Percentiles rank a stretch among this genome's conserved stretches.
phyloP scores from a whole-genome alignment of 371 early-diverging fungal species.

The Zopfochytrium polystomum region DNA sequence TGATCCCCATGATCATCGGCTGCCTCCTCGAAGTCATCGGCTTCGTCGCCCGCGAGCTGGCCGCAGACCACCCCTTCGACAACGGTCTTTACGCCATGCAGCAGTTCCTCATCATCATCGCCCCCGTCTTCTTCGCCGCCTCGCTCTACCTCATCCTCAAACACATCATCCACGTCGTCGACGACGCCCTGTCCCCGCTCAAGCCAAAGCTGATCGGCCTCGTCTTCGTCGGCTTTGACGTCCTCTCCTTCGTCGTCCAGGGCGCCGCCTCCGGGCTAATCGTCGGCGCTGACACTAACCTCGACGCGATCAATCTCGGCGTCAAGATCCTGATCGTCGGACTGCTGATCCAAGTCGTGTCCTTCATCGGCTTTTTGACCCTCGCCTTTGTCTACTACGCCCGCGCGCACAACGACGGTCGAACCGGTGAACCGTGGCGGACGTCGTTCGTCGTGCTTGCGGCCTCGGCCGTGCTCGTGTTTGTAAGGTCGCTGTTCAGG shows the following conservation, averaged over 20 bases:
- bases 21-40: constrained; percentile 11
- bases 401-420: not conserved
- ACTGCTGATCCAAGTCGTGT: constrained; percentile 16
- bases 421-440: not conserved
- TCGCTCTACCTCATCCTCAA: constrained; percentile 13
- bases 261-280: constrained; percentile 9
- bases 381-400: constrained; percentile 6
- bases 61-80: constrained; percentile 4
- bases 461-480: not conserved
- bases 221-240: too few relatives aligned
- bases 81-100: constrained; percentile 6
- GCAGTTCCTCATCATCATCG: constrained; percentile 12
- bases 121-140: too few relatives aligned
- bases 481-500: constrained; percentile 6
- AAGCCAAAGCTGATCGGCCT: constrained; percentile 1
- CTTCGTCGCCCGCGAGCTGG: constrained; percentile 7
- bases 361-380: constrained; percentile 10
- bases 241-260: constrained; percentile 24
- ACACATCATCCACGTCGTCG: constrained; percentile 9
- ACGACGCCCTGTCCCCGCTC: constrained; percentile 6
- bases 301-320: not conserved
- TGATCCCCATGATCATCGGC: constrained; percentile 7
- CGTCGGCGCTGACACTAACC: not conserved
- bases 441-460: not conserved
- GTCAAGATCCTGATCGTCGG: constrained; percentile 16